These are phyloP conservation scores for Dactylellina sp. DNA, from an alignment of 2,329 filamentous ascomycete genomes.

Conservation along the genomic window DNA sequence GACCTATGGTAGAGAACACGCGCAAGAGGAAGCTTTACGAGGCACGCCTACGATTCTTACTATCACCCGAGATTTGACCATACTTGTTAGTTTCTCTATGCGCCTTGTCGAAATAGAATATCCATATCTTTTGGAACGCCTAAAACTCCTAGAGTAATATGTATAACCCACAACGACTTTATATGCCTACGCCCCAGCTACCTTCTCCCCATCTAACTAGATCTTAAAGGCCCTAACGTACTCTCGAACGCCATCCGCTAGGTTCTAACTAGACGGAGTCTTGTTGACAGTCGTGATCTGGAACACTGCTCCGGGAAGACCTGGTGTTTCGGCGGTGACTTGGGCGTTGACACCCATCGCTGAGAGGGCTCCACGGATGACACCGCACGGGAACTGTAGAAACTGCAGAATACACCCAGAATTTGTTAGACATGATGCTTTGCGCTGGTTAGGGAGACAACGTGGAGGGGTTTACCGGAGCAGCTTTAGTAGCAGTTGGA, in stretches of 20 bases:
- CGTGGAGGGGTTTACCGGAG: conserved; percentile 72
- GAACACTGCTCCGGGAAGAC: conserved; percentile 89
- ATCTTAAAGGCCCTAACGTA: conserved; percentile 24
- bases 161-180: too few species aligned
- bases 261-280: conserved; percentile 44
- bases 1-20: background rate
- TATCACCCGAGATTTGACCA: background rate
- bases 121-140: conserved; percentile 3
- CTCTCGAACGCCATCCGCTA: conserved; percentile 21
- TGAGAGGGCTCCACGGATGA: conserved; percentile 91
- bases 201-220: too few species aligned
- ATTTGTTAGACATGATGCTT: background rate
- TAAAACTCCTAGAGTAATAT: conserved; percentile 10
- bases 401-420: conserved; percentile 70
- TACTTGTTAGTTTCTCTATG: too few species aligned
- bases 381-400: conserved; percentile 92
- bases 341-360: conserved; percentile 90
- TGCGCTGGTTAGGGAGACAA: background rate
- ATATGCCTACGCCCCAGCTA: too few species aligned
- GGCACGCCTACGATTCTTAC: too few species aligned
- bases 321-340: conserved; percentile 88
- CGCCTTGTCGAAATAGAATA: conserved; percentile 2
- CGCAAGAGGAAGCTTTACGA: too few species aligned
- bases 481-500: conserved; percentile 75
- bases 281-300: conserved; percentile 74